Evolutionary conservation across 257 asterid species (phyloP).

Genomic region (Mitragyna speciosa): DNA sequence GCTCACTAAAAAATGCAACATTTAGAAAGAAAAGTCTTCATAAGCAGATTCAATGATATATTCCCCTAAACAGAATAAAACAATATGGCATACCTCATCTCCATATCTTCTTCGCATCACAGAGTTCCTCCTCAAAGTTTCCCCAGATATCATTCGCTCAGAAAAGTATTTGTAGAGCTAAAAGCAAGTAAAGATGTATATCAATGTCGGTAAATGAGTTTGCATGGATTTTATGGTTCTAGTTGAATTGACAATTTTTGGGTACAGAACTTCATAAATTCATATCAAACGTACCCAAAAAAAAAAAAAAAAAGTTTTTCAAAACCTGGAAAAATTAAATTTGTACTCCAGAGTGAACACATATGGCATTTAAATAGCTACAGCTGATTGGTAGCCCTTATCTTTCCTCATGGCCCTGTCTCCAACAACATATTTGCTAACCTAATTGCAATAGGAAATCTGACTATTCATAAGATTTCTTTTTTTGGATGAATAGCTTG

Average conservation of each 20-base stretch:
- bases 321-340: background rate
- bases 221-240: background rate
- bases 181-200: constrained; percentile 20
- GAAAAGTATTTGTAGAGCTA: constrained; percentile 75
- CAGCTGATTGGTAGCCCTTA: background rate
- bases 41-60: background rate
- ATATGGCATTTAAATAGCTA: background rate
- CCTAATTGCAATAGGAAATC: background rate
- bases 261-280: background rate
- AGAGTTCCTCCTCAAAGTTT: constrained; percentile 75
- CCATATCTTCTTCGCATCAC: constrained; percentile 76
- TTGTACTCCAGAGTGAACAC: background rate
- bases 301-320: background rate
- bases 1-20: background rate
- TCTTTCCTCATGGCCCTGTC: background rate
- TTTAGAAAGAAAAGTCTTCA: background rate
- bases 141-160: constrained; percentile 85
- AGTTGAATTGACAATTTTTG: background rate
- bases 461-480: background rate
- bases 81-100: constrained; percentile 49
- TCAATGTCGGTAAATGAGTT: background rate
- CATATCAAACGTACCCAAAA: background rate
- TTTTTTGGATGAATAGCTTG: background rate
- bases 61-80: background rate
- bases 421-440: background rate